phyloP scores from a whole-genome alignment of 192 early-diverging fungal species.

The Glomus cerebriforme region DNA sequence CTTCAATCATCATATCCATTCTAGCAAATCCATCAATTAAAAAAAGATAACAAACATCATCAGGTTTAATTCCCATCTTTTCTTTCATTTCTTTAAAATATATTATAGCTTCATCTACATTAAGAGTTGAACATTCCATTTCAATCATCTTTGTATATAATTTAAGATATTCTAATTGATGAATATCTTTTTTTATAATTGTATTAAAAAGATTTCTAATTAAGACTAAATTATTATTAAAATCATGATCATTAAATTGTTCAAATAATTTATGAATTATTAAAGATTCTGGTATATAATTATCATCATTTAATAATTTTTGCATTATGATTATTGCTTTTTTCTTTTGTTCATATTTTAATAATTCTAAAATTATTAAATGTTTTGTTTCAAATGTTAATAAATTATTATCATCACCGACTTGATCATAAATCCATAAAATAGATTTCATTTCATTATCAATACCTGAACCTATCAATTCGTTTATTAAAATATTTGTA shows the following conservation, averaged over 20 bases:
- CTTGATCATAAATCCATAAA: not conserved
- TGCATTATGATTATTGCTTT: not conserved
- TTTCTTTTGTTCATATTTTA: not conserved
- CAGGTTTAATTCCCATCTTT: constrained; percentile 1
- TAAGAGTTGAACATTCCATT: not conserved
- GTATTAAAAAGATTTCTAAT: not conserved
- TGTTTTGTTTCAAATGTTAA: not conserved
- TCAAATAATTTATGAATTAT: not conserved
- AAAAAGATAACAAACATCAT: constrained; percentile 33
- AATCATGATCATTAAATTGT: not conserved
- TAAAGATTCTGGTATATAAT: not conserved
- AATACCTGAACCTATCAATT: not conserved
- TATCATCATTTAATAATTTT: not conserved
- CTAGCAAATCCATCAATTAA: constrained; percentile 35
- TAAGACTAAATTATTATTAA: not conserved
- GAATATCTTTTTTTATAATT: not conserved
- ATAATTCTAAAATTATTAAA: not conserved
- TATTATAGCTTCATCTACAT: constrained; percentile 14
- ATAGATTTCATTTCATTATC: not conserved
- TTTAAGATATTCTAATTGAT: not conserved
- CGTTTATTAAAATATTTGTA: not conserved
- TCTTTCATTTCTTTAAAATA: constrained; percentile 25
- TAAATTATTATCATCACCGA: not conserved
- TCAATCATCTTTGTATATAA: not conserved
- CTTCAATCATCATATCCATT: constrained; percentile 33